Evolutionary conservation across 306 rosid genomes (phyloP).

Genomic region (Mimosa pudica): DNA sequence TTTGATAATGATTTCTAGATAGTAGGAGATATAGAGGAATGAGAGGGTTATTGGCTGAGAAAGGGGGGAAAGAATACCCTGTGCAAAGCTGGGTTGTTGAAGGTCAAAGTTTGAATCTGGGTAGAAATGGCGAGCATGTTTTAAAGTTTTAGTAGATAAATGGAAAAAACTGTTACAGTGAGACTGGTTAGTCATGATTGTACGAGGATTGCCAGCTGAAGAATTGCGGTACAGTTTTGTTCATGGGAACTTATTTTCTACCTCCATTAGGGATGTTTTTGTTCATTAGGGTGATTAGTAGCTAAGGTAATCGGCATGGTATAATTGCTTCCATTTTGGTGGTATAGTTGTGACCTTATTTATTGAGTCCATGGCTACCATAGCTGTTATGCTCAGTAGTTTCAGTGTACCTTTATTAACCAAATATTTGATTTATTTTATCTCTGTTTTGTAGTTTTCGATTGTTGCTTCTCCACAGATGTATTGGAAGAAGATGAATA

Average conservation of each 20-base stretch:
- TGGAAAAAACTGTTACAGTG: background rate
- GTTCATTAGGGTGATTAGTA: conserved; percentile 4
- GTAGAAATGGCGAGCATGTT: conserved; percentile 3
- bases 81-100: conserved; percentile 10
- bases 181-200: conserved; percentile 11
- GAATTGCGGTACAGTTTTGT: conserved; percentile 22
- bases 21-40: background rate
- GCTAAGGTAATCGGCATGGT: conserved; percentile 22
- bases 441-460: conserved; percentile 69
- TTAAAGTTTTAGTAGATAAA: background rate
- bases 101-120: conserved; percentile 22
- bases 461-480: conserved; percentile 96
- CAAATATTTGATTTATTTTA: conserved; percentile 26
- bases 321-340: conserved; percentile 15
- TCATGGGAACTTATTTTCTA: conserved; percentile 20
- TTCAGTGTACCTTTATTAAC: conserved; percentile 7
- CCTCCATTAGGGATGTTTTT: conserved; percentile 13
- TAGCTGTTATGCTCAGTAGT: conserved; percentile 21
- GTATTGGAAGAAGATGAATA: conserved; percentile 89
- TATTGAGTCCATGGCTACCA: background rate
- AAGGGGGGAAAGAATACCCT: background rate
- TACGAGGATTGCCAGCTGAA: conserved; percentile 35
- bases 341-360: conserved; percentile 12
- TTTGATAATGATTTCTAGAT: conserved; percentile 5
- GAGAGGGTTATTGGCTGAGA: background rate